Evolutionary conservation across 2,329 filamentous ascomycete genomes (phyloP).

Genomic region (Chaetomiaceae sp.): DNA sequence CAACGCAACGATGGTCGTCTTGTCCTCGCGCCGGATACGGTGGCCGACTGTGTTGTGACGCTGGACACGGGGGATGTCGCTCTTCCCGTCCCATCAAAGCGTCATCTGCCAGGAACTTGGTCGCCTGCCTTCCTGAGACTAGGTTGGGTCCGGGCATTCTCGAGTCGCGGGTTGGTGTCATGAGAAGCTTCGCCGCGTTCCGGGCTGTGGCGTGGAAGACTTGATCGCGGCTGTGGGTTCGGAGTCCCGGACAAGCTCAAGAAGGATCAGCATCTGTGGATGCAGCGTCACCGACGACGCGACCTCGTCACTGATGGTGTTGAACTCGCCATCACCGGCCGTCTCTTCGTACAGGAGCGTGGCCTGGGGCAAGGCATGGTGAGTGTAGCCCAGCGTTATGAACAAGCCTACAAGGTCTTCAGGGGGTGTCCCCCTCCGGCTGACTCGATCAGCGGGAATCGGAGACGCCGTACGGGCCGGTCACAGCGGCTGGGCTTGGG

Average conservation of each 20-base stretch:
- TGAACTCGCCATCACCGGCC: constrained; percentile 32
- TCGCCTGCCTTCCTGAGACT: constrained; percentile 44
- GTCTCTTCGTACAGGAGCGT: constrained; percentile 48
- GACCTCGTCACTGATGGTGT: constrained; percentile 41
- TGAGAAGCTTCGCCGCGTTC: constrained; percentile 46
- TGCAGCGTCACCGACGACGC: constrained; percentile 41
- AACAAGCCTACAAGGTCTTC: constrained; percentile 45
- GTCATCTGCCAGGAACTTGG: constrained; percentile 39
- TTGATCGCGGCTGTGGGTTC: not conserved
- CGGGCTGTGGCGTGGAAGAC: constrained; percentile 43
- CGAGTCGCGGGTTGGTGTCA: constrained; percentile 50
- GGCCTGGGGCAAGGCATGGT: constrained; percentile 52
- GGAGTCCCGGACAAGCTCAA: constrained; percentile 31
- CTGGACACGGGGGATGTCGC: constrained; percentile 48
- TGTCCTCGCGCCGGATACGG: constrained; percentile 42
- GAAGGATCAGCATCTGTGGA: constrained; percentile 43
- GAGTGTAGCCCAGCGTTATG: constrained; percentile 44
- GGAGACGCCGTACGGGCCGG: constrained; percentile 34
- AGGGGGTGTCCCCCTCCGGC: constrained; percentile 41
- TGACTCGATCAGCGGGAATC: constrained; percentile 33
- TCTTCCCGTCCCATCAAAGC: constrained; percentile 46
- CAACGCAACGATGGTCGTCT: constrained; percentile 53
- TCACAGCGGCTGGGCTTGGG: constrained; percentile 44
- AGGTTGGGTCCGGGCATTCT: constrained; percentile 39
- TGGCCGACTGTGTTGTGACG: constrained; percentile 41